These are phyloP conservation scores for Lachnellula suecica DNA, from an alignment of 2,329 filamentous ascomycete genomes.

Conservation along the genomic window DNA sequence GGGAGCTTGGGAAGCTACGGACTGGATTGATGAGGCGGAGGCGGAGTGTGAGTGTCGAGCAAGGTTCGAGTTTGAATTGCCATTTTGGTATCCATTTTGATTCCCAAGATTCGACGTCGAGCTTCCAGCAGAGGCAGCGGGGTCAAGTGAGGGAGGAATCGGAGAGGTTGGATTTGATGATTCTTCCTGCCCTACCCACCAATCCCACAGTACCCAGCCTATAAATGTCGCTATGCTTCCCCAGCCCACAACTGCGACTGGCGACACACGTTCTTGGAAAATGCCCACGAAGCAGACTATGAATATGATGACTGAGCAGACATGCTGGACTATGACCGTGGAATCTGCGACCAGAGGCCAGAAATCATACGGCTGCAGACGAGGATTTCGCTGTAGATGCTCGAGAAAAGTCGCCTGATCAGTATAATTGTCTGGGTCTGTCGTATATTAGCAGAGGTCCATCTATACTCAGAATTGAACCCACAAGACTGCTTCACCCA, in stretches of 20 bases:
- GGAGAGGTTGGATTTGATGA: conserved; percentile 26
- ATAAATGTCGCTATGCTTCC: conserved; percentile 79
- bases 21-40: conserved; percentile 56
- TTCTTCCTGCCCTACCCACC: conserved; percentile 77
- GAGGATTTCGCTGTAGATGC: conserved; percentile 90
- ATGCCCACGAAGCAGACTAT: conserved; percentile 92
- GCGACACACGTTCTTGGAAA: conserved; percentile 81
- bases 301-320: conserved; percentile 93
- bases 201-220: conserved; percentile 90
- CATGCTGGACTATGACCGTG: conserved; percentile 95
- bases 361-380: conserved; percentile 93
- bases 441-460: conserved; percentile 21
- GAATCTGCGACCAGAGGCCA: conserved; percentile 95
- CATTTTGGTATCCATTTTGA: conserved; percentile 9
- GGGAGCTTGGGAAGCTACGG: conserved; percentile 42
- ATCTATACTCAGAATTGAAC: conserved; percentile 26
- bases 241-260: conserved; percentile 84
- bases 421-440: conserved; percentile 98
- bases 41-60: conserved; percentile 47
- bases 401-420: conserved; percentile 96
- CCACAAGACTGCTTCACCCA: conserved; percentile 96
- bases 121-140: conserved; percentile 29
- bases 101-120: conserved; percentile 26
- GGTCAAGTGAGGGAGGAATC: conserved; percentile 27
- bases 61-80: conserved; percentile 18